Evolutionary conservation across 1,139 yeast genomes (phyloP).

Genomic region (Debaryomyces psychrophilus): DNA sequence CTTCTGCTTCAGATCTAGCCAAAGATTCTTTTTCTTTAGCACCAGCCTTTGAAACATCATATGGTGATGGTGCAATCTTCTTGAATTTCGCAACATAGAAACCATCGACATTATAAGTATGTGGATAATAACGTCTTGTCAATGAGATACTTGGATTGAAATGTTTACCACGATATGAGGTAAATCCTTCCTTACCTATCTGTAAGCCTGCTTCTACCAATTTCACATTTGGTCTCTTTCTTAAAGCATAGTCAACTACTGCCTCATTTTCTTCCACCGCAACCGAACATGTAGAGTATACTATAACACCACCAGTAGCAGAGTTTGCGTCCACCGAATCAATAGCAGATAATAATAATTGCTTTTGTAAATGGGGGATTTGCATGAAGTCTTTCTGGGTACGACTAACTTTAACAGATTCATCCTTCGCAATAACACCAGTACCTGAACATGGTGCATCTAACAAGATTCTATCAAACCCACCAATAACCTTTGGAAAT

Average conservation of each 20-base stretch:
- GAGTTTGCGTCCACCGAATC: constrained; percentile 96
- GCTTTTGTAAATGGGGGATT: constrained; percentile 95
- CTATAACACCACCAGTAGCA: constrained; percentile 90
- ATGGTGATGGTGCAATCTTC: constrained; percentile 85
- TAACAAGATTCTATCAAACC: constrained; percentile 89
- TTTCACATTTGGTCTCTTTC: constrained; percentile 95
- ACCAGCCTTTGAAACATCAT: constrained; percentile 82
- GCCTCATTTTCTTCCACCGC: constrained; percentile 98
- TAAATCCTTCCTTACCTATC: constrained; percentile 95
- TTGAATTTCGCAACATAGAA: constrained; percentile 96
- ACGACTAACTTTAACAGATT: constrained; percentile 89
- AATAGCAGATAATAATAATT: constrained; percentile 88
- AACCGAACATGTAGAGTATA: constrained; percentile 97
- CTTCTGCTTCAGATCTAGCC: constrained; percentile 78
- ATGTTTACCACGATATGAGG: constrained; percentile 89
- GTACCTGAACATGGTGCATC: constrained; percentile 99
- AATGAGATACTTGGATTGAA: constrained; percentile 76
- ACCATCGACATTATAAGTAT: constrained; percentile 97
- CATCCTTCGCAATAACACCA: constrained; percentile 98
- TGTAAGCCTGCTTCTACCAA: constrained; percentile 92
- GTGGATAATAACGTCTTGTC: constrained; percentile 97
- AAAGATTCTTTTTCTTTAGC: constrained; percentile 82
- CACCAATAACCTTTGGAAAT: constrained; percentile 97
- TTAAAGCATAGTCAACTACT: constrained; percentile 95
- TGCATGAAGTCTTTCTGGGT: constrained; percentile 96